phyloP scores from a whole-genome alignment of 805 yeast species.

The Nakazawaea pomicola region DNA sequence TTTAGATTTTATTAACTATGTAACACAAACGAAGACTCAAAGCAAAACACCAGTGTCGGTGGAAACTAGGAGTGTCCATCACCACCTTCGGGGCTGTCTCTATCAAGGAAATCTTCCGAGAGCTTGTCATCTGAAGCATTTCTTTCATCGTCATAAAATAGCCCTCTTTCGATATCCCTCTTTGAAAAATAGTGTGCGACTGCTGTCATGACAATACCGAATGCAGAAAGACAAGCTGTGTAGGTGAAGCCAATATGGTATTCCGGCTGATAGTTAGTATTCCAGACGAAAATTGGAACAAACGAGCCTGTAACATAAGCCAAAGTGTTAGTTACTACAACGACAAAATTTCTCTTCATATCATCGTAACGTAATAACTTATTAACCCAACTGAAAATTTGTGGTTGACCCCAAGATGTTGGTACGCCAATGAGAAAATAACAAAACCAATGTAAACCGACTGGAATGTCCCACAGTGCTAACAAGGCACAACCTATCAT shows the following conservation, averaged over 20 bases:
- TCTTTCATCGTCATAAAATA: neutral
- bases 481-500: constrained; percentile 38
- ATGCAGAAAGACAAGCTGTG: constrained; percentile 27
- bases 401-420: constrained; percentile 49
- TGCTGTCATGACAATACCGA: constrained; percentile 28
- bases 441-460: constrained; percentile 43
- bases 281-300: constrained; percentile 38
- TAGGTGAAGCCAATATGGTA: constrained; percentile 35
- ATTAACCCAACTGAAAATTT: constrained; percentile 54
- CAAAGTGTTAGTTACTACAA: constrained; percentile 34
- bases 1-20: no score
- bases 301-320: constrained; percentile 38
- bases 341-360: constrained; percentile 31
- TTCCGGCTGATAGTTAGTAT: constrained; percentile 29
- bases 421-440: constrained; percentile 46
- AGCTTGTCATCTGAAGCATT: no score
- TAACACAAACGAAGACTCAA: no score
- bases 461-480: constrained; percentile 44
- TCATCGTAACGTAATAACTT: constrained; percentile 38
- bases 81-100: no score
- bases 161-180: neutral
- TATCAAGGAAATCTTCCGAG: no score
- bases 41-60: no score
- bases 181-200: constrained; percentile 16
- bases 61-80: no score